Conservation (phyloP, 495 filamentous ascomycete genomes). For the Penicilliopsis zonata region DNA sequence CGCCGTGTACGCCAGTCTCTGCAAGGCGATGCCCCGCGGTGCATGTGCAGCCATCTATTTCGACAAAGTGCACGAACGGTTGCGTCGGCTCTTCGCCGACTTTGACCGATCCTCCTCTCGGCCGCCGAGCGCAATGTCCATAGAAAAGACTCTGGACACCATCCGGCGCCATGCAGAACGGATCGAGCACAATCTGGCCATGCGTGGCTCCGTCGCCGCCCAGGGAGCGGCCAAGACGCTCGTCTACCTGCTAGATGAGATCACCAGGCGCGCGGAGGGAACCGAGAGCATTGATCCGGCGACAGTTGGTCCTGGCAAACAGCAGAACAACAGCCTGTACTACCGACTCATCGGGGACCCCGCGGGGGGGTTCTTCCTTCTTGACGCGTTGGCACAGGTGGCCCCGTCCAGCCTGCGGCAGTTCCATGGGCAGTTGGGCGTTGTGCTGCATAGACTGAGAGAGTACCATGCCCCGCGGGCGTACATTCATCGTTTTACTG, state of each 20-base stretch:
- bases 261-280: too few species aligned
- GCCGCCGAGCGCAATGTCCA: too few species aligned
- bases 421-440: conserved; percentile 18
- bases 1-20: conserved; percentile 30
- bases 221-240: conserved; percentile 29
- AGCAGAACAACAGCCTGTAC: conserved; percentile 40
- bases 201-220: conserved; percentile 23
- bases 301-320: too few species aligned
- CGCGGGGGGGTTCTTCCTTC: conserved; percentile 26
- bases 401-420: conserved; percentile 19
- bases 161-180: conserved; percentile 20
- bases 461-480: conserved; percentile 26
- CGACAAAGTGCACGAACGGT: conserved; percentile 29
- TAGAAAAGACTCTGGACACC: too few species aligned
- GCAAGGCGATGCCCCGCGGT: conserved; percentile 32
- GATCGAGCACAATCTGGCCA: conserved; percentile 22
- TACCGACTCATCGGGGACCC: conserved; percentile 32
- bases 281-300: too few species aligned
- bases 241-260: conserved; percentile 28
- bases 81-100: conserved; percentile 20
- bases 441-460: conserved; percentile 24
- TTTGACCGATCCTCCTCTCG: conserved; percentile 36
- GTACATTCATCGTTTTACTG: too few species aligned
- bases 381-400: conserved; percentile 29
- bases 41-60: conserved; percentile 37